Base-by-base conservation (phyloP, 2,329 filamentous ascomycete genomes). In the Aspergillus transmontanensis region DNA sequence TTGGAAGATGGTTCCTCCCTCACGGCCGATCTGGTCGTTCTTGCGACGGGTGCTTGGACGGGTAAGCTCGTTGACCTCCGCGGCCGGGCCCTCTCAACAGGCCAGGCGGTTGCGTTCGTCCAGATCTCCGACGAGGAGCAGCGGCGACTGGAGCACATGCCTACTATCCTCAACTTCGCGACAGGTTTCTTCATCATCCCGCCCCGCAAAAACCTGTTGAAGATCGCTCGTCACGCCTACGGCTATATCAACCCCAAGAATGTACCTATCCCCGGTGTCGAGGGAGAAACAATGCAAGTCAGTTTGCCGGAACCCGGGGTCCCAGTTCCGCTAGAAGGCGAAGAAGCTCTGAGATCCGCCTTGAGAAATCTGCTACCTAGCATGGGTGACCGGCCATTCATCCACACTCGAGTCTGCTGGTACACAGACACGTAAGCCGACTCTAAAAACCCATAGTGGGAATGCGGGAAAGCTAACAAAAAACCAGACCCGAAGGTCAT, bases 31-130 rank as follows among this genome's bases (percentile, higher is more conserved):
- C 83, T 96, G 9, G 89, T 91, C 39, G 83, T 97, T 60, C 84
- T 96, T 2, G 93, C 94, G 0, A 89, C 93, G 0, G 94, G 94
- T 19, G 93, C 94, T 5, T 98, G 94, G 94, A 92, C 91, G 2
- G 86, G 89, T 2, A 84, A 86, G 1, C 83, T 97, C 26, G 80
- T 97, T 61, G 91, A 97, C 76, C 82, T 97, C 0, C 83, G 89
- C 54, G 92, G 92, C 30, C 86, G 91, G 51, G 89, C 89, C 45
- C 86, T 90, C 66, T 91, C 94, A 2, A 96, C 93, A 0, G 94
- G 92, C 16, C 94, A 98, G 72, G 86, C 87, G 0, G 75, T 98
- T 30, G 90, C 86, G 14, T 97, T 96, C 79, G 81, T 97, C 68
- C 83, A 87, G 66, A 85, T 98, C 69, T 90, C 88, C 0, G 80